Conservation (phyloP, 164 flowering plant species). For the Echeveria elegans region DNA sequence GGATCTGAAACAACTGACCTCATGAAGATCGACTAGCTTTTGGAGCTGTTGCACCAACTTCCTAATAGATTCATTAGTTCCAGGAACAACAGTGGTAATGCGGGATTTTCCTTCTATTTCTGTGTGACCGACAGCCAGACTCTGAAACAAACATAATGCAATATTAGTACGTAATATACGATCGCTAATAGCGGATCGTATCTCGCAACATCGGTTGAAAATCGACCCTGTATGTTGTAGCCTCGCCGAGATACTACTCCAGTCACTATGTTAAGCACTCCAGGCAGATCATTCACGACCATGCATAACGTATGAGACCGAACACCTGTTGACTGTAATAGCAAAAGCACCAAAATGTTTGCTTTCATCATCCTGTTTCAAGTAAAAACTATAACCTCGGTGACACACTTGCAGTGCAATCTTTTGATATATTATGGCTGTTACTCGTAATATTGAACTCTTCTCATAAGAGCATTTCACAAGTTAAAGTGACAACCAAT, state of each 20-base stretch:
- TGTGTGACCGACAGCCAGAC: slow-evolving; percentile 71
- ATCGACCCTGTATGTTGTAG: slow-evolving; percentile 63
- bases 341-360: neutral
- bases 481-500: neutral
- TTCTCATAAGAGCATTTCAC: neutral
- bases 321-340: slow-evolving; percentile 47
- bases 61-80: slow-evolving; percentile 59
- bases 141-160: slow-evolving; percentile 20
- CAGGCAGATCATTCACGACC: slow-evolving; percentile 60
- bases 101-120: slow-evolving; percentile 63
- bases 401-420: neutral
- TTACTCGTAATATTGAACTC: neutral
- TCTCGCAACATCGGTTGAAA: neutral
- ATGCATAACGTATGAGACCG: slow-evolving; percentile 62
- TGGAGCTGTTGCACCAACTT: slow-evolving; percentile 63
- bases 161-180: neutral
- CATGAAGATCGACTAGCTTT: slow-evolving; percentile 57
- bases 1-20: slow-evolving; percentile 27
- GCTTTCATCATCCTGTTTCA: neutral
- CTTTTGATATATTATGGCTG: neutral
- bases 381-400: neutral
- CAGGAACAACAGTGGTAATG: slow-evolving; percentile 75
- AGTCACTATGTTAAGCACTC: slow-evolving; percentile 67
- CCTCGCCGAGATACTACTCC: slow-evolving; percentile 71
- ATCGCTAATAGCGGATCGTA: neutral